A percentile compares a stretch with the other conserved stretches of the same genome.
Conservation (phyloP, 2,329 filamentous ascomycete genomes). For the Ophiostoma populinum region DNA sequence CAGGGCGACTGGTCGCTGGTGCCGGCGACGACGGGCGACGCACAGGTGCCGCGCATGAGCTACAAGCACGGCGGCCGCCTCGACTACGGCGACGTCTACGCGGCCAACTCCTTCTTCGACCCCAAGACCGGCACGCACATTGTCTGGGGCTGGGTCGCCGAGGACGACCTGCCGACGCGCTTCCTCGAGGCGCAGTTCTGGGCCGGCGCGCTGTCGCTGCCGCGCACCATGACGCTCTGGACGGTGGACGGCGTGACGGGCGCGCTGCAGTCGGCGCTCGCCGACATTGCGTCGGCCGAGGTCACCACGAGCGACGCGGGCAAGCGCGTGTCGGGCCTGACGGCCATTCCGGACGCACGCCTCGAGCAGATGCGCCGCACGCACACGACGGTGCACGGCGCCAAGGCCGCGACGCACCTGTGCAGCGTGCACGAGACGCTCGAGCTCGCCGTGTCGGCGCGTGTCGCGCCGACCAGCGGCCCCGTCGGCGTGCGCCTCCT, state of each 20-base stretch:
- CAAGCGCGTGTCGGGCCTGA: conserved; percentile 9
- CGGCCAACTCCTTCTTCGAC: conserved; percentile 30
- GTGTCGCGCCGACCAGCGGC: not conserved
- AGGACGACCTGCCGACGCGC: conserved; percentile 26
- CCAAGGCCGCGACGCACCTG: not conserved
- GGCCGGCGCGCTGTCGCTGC: conserved; percentile 30
- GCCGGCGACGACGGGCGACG: no score
- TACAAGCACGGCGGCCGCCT: conserved; percentile 25
- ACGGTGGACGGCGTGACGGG: conserved; percentile 20
- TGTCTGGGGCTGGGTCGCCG: conserved; percentile 31
- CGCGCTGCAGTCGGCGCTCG: conserved; percentile 19
- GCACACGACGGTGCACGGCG: not conserved
- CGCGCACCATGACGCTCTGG: conserved; percentile 24
- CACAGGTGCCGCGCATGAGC: conserved; percentile 14
- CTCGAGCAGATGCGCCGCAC: not conserved
- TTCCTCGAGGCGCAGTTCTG: conserved; percentile 27
- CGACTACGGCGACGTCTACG: conserved; percentile 31
- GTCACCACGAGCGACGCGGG: conserved; percentile 12
- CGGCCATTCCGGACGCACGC: not conserved
- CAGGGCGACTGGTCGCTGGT: conserved; percentile 4
- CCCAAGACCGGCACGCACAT: conserved; percentile 22
- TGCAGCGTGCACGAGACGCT: not conserved
- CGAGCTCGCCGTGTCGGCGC: not conserved
- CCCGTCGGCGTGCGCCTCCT: conserved; percentile 1
- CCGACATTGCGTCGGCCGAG: conserved; percentile 24